Conservation (phyloP, 441 rosid genomes). For the Pelargonium australe region DNA sequence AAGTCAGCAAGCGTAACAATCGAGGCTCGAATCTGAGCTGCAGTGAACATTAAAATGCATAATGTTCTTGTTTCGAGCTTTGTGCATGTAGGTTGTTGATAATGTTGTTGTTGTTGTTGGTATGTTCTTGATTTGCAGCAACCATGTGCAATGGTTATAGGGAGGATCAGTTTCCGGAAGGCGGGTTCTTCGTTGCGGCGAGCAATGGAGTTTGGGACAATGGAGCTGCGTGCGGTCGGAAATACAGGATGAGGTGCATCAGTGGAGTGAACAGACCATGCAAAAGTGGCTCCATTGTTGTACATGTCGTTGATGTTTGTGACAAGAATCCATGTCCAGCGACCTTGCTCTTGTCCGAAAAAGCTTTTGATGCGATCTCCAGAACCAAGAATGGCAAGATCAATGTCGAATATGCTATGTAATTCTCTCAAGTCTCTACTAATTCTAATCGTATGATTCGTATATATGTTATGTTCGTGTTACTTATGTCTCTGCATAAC, state of each 20-base stretch:
- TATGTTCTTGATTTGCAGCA: neutral
- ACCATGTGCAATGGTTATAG: neutral
- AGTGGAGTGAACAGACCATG: slow-evolving; percentile 5
- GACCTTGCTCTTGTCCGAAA: neutral
- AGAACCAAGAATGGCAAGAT: neutral
- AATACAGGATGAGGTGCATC: slow-evolving; percentile 4
- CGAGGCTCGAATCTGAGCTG: no score
- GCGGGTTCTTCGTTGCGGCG: neutral
- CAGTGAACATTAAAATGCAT: no score
- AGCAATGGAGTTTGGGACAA: neutral
- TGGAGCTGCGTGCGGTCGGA: slow-evolving; percentile 4
- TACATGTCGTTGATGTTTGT: neutral
- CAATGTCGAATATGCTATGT: slow-evolving; percentile 4
- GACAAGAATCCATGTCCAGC: neutral
- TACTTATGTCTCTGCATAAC: no score
- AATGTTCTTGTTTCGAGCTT: no score
- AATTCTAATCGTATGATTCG: no score
- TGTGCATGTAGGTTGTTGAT: neutral
- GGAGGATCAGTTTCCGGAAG: slow-evolving; percentile 4
- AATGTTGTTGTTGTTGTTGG: neutral
- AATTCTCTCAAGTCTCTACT: neutral
- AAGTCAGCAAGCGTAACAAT: neutral
- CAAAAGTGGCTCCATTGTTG: neutral
- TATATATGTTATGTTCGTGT: no score
- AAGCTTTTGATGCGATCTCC: neutral